Conservation (phyloP, 257 asterid species). For the Gynochthodes officinalis region DNA sequence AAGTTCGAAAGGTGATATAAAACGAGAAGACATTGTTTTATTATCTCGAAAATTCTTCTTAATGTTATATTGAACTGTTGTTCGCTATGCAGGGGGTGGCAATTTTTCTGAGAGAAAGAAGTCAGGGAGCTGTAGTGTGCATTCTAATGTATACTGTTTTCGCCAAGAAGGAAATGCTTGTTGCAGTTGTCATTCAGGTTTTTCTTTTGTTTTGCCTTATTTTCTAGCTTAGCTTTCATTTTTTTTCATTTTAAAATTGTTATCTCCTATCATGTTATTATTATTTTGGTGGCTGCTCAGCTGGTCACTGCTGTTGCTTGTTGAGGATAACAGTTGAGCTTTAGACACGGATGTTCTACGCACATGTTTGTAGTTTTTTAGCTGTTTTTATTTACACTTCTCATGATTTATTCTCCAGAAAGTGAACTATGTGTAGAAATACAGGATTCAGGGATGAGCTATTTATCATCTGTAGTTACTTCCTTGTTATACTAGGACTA, state of each 20-base stretch:
- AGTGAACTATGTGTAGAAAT: background rate
- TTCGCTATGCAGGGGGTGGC: conserved; percentile 49
- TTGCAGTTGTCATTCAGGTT: conserved; percentile 54
- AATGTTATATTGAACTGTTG: conserved; percentile 22
- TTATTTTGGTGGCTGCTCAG: background rate
- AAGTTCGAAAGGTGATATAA: conserved; percentile 45
- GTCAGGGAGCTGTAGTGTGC: conserved; percentile 49
- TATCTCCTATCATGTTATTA: background rate
- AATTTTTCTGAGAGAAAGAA: conserved; percentile 43
- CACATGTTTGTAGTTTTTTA: background rate
- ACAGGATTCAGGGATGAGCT: background rate
- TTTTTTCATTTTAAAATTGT: background rate
- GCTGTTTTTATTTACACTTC: background rate
- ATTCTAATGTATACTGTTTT: conserved; percentile 47
- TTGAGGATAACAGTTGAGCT: background rate
- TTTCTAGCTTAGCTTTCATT: too few species aligned
- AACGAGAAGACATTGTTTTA: background rate
- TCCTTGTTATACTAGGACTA: background rate
- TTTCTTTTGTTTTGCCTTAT: background rate
- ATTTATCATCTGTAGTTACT: background rate
- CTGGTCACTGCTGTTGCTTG: conserved; percentile 6
- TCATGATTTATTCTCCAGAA: background rate
- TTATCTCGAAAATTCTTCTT: conserved; percentile 15
- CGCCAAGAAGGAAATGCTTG: conserved; percentile 49
- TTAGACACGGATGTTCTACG: background rate